Evolutionary conservation across 768 basidiomycete genomes (phyloP).

Genomic region (Calocybe indica): DNA sequence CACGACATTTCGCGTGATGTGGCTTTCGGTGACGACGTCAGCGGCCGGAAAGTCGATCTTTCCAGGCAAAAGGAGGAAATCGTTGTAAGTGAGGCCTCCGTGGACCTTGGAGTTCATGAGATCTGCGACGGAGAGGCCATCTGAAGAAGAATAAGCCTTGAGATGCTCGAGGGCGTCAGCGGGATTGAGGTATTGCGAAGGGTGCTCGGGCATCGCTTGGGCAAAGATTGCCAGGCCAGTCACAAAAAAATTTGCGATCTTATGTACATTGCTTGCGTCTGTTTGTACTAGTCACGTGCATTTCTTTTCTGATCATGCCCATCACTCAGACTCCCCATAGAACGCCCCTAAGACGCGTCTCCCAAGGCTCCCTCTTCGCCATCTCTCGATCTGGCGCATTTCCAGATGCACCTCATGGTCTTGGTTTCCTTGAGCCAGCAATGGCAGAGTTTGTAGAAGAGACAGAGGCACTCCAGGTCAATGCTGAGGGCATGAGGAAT

Average conservation of each 20-base stretch:
- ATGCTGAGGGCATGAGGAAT: slow-evolving; percentile 63
- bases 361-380: slow-evolving; percentile 85
- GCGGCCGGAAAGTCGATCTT: slow-evolving; percentile 90
- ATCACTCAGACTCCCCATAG: slow-evolving; percentile 49
- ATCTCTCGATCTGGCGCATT: slow-evolving; percentile 73
- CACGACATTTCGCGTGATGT: slow-evolving; percentile 83
- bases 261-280: slow-evolving; percentile 12
- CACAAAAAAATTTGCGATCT: slow-evolving; percentile 6
- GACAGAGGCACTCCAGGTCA: slow-evolving; percentile 70
- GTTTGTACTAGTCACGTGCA: slow-evolving; percentile 9
- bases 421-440: slow-evolving; percentile 81
- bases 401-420: slow-evolving; percentile 73
- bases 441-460: slow-evolving; percentile 88
- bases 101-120: slow-evolving; percentile 84
- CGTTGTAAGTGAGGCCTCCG: slow-evolving; percentile 96
- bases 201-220: slow-evolving; percentile 11
- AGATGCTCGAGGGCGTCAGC: slow-evolving; percentile 73
- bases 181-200: slow-evolving; percentile 49
- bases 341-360: slow-evolving; percentile 84
- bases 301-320: slow-evolving; percentile 8
- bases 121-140: slow-evolving; percentile 82
- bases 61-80: slow-evolving; percentile 90
- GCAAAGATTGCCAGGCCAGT: slow-evolving; percentile 13
- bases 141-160: slow-evolving; percentile 56
- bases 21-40: slow-evolving; percentile 76